Evolutionary conservation across 345 rosid genomes (phyloP), one percentile per base, ranked within the genome.

Genomic region (Microcos paniculata): DNA sequence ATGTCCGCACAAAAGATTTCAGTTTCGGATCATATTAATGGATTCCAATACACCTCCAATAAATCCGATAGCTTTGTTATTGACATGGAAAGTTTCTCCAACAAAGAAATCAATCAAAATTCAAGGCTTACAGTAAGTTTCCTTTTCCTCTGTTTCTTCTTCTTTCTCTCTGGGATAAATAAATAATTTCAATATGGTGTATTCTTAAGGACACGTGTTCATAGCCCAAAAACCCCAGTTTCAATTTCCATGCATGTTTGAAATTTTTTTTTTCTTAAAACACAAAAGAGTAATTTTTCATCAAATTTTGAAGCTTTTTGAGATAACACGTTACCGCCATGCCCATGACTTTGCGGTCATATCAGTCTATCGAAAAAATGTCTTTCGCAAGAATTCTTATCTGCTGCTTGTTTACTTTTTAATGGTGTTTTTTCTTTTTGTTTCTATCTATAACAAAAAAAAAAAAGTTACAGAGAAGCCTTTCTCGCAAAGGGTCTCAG

Each of bases 401-500:
- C 38, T 40, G 18, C 75, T 35, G 40, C 11, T 45, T 62, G 7
- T 42, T 45, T 10, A 1, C 38, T 6, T 16, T 21, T 8, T 16
- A 12, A 4, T 19, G 16, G 11, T 9, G 5, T 30, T 40, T 51
- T 53, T 62, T 53, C 82, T 62, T 31, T 1, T 1, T 24, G n/a
- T 30, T 45, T 59, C 30, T 56, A n/a, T 30, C 38, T n/a, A n/a
- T n/a, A n/a, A n/a, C n/a, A n/a, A 35, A 46, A 35, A 71, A 62
- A 63, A 35, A 82, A 73, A 83, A 86, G 87, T 79, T 91, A 88
- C 94, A 93, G 92, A 89, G 88, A 85, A 87, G 77, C 80, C 84
- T 88, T 62, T 90, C 98, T 59, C 85, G 91, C 76, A 95, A 93
- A 83, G 95, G 93, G 82, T 79, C 90, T 18, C 77, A 61, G 56